Conservation (phyloP, 2,329 filamentous ascomycete genomes). For the Chrysoporthe cubensis region DNA sequence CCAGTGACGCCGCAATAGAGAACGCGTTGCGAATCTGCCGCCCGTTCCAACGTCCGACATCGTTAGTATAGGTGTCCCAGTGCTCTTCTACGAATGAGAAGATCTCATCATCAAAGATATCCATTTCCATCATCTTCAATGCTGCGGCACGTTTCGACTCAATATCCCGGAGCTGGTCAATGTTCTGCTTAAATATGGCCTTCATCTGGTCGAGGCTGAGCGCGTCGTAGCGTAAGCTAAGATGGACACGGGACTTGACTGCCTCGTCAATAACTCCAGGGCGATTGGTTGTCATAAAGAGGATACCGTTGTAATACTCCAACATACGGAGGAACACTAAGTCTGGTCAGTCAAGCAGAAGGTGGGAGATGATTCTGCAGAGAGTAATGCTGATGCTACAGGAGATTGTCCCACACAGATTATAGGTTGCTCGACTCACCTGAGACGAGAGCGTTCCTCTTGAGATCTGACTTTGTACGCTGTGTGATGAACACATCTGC, state of each 20-base stretch:
- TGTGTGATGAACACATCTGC: conserved; percentile 47
- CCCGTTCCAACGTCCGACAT: conserved; percentile 38
- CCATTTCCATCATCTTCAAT: conserved; percentile 28
- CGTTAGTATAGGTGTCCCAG: neutral
- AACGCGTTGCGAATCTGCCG: conserved; percentile 42
- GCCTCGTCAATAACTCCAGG: conserved; percentile 35
- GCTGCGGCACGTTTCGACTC: conserved; percentile 7
- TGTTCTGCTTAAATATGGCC: conserved; percentile 25
- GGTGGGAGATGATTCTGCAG: too few relatives aligned
- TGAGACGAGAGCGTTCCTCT: conserved; percentile 30
- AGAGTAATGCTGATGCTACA: neutral
- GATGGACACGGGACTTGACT: conserved; percentile 35
- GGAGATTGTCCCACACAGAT: neutral
- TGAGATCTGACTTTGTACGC: conserved; percentile 28
- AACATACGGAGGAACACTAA: conserved; percentile 9
- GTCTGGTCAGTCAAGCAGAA: neutral
- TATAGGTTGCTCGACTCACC: neutral
- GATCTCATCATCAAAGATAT: conserved; percentile 6
- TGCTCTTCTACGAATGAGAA: neutral
- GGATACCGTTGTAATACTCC: conserved; percentile 40
- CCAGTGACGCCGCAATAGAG: conserved; percentile 34
- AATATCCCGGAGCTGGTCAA: conserved; percentile 10
- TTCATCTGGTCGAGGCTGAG: conserved; percentile 20
- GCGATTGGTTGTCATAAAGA: conserved; percentile 44
- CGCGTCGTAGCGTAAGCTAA: conserved; percentile 38